Conservation (phyloP, 176 grass and related monocot species). For the Guadua angustifolia region DNA sequence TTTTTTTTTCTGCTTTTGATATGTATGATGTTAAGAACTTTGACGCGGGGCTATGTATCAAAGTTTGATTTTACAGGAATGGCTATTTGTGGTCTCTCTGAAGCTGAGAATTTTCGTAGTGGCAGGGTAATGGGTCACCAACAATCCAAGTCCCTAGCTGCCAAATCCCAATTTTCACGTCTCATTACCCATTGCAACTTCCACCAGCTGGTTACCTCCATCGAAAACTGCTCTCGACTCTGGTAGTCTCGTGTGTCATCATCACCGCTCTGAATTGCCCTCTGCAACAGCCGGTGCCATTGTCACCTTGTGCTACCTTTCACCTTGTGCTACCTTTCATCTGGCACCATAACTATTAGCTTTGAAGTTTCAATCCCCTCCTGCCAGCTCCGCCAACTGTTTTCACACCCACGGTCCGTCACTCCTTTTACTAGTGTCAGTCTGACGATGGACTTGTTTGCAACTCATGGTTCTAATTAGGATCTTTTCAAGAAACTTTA, state of each 20-base stretch:
- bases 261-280: neutral
- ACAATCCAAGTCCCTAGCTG: neutral
- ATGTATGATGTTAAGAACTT: constrained; percentile 1
- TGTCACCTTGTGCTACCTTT: too few species aligned
- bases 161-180: neutral
- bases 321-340: neutral
- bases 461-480: neutral
- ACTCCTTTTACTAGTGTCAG: too few species aligned
- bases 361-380: neutral
- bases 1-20: neutral
- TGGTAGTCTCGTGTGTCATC: too few species aligned
- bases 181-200: neutral
- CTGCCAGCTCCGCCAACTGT: too few species aligned
- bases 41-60: neutral
- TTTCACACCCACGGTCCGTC: too few species aligned
- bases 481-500: neutral
- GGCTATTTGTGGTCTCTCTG: neutral
- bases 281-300: neutral
- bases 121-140: neutral
- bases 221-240: neutral
- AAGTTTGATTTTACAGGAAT: constrained; percentile 1
- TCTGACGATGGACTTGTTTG: too few species aligned
- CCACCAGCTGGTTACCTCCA: neutral
- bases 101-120: neutral
- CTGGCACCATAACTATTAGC: neutral